Evolutionary conservation across 2,329 filamentous ascomycete species (phyloP).

Genomic region (Calonectria leucothoes): DNA sequence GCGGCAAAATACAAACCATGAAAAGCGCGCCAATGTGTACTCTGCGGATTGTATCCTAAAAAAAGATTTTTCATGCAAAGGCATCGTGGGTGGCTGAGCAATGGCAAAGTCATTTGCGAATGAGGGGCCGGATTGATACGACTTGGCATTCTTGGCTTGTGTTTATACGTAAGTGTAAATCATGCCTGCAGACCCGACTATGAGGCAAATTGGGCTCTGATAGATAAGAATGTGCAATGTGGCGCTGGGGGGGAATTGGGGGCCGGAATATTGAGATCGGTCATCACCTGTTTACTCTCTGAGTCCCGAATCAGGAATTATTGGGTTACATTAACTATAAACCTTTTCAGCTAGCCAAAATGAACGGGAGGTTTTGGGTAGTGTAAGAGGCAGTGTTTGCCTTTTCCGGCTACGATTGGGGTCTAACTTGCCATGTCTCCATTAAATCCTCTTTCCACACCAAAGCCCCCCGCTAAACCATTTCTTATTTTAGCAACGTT

Average conservation of each 20-base stretch:
- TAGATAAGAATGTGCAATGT: neutral
- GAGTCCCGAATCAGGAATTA: neutral
- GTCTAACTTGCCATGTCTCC: neutral
- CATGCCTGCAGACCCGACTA: neutral
- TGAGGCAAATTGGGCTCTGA: neutral
- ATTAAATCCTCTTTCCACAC: neutral
- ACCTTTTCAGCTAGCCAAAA: neutral
- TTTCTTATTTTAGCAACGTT: neutral
- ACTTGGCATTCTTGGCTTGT: neutral
- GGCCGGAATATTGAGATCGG: neutral
- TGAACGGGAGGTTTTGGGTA: neutral
- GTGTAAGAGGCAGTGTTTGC: neutral
- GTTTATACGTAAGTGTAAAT: neutral
- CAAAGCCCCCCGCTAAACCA: neutral
- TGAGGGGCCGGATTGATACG: neutral
- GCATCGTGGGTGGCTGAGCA: neutral
- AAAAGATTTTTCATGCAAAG: neutral
- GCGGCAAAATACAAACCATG: no score
- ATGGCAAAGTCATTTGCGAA: neutral
- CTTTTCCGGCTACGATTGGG: neutral
- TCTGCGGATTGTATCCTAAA: neutral
- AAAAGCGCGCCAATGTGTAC: no score
- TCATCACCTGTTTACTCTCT: neutral
- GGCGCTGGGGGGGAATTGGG: neutral
- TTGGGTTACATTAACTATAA: neutral